Evolutionary conservation across 2,329 filamentous ascomycete species (phyloP).

Genomic region (Botrytis medusae): DNA sequence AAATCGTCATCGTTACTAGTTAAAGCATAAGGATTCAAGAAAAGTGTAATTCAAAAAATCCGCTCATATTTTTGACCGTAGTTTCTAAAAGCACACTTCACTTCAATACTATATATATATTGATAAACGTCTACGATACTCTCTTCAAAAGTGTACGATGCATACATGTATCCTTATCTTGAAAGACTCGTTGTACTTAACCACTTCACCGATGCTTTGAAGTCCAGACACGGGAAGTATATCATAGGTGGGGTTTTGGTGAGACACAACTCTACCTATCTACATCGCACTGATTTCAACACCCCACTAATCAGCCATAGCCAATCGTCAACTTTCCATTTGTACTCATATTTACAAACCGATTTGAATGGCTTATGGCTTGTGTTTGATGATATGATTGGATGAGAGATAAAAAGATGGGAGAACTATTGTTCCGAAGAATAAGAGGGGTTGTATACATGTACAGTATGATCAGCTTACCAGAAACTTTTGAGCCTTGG

Average conservation of each 20-base stretch:
- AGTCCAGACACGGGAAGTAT: neutral
- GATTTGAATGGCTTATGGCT: neutral
- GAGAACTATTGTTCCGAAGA: conserved; percentile 3
- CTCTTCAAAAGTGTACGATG: neutral
- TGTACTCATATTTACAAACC: neutral
- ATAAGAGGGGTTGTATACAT: neutral
- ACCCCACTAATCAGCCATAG: neutral
- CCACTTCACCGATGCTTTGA: conserved; percentile 6
- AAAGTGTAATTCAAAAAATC: neutral
- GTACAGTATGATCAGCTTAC: neutral
- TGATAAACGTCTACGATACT: too few relatives aligned
- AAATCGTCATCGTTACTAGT: conserved; percentile 24
- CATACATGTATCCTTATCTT: neutral
- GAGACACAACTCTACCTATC: neutral
- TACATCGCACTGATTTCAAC: neutral
- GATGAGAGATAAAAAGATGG: neutral
- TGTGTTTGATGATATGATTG: neutral
- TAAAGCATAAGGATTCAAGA: conserved; percentile 6
- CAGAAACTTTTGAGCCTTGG: neutral
- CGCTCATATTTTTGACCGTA: neutral
- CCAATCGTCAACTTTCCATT: conserved; percentile 5
- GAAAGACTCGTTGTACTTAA: neutral
- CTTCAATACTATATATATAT: neutral
- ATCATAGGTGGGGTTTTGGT: neutral
- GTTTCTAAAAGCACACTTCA: neutral